Base-by-base conservation (phyloP, 2,329 filamentous ascomycete species). In the Teratosphaeria epicoccoides region DNA sequence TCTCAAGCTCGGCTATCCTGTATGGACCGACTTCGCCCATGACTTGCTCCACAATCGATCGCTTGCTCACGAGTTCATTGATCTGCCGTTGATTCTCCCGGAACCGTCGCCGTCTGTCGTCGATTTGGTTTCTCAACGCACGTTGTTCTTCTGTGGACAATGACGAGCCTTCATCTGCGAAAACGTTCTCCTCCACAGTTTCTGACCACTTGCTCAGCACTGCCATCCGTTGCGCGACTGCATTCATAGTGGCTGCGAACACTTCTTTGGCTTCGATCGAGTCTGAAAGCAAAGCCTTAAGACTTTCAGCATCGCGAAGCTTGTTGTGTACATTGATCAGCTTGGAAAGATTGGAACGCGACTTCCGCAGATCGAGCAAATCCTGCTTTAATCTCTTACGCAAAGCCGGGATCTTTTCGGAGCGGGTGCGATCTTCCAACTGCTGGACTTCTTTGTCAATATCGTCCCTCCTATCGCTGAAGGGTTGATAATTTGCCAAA, bases 231-330 rank as follows among this genome's bases (percentile, higher is more conserved):
- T 48, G 24, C 33, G 33, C 33, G 33, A 40, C n/a, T 7, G 14
- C n/a, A 20, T 40, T 17, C 33, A 25, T 6, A 20, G 24, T 26
- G 9, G 23, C 24, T 14, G 9, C 24, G 25, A 52, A 52, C 24
- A 37, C 50, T 24, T 52, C 50, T 23, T 52, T 52, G 7, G 37
- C 50, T 24, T 17, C 46, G 24, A 52, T 20, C 10, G 28, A 22
- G 24, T 49, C 50, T 11, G 46, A 43, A 23, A 48, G 22, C 46
- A 52, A 44, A n/a, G 46, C 50, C 37, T 44, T 17, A 14, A 44
- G 37, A 6, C 17, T 24, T 20, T 52, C 50, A 23, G 12, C 24
- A n/a, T 44, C 46, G n/a, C 50, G 45, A 12, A 43, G 20, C 10
- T 28, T 37, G 12, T 23, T 24, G 24, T 48, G 33, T 10, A 23